These are phyloP conservation scores for Capsicum chinense DNA, from an alignment of 257 asterid species.

Conservation along the genomic window DNA sequence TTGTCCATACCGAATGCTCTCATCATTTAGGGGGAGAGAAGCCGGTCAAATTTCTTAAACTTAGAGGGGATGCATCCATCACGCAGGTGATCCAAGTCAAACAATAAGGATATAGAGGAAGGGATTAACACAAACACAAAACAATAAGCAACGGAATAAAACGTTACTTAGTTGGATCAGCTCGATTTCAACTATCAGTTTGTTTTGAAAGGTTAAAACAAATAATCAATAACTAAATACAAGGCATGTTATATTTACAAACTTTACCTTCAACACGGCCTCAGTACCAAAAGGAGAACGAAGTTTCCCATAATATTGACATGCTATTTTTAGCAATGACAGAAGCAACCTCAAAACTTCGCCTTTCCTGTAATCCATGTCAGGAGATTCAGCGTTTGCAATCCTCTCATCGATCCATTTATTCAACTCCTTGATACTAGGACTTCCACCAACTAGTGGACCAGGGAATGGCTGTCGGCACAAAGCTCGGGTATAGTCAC, in stretches of 20 bases:
- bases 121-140: not conserved
- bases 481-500: slow-evolving; percentile 68
- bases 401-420: slow-evolving; percentile 94
- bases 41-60: not conserved
- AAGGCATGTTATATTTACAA: not conserved
- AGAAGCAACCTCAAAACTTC: slow-evolving; percentile 77
- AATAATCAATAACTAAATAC: not conserved
- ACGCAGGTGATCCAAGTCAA: slow-evolving; percentile 17
- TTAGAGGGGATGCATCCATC: not conserved
- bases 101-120: not conserved
- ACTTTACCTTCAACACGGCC: slow-evolving; percentile 58
- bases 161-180: not conserved
- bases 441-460: slow-evolving; percentile 87
- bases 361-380: slow-evolving; percentile 58
- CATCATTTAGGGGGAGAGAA: slow-evolving; percentile 9
- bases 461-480: slow-evolving; percentile 78
- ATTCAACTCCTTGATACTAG: slow-evolving; percentile 75
- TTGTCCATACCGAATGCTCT: slow-evolving; percentile 3
- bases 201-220: not conserved
- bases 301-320: slow-evolving; percentile 87
- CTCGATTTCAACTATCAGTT: not conserved
- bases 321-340: slow-evolving; percentile 76
- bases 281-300: slow-evolving; percentile 93
- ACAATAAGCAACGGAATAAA: slow-evolving; percentile 7
- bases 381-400: slow-evolving; percentile 48